A percentile compares a stretch with the other conserved stretches of the same genome.
Conservation (phyloP, 1,139 yeast species). For the Magnusiomyces suaveolens region DNA sequence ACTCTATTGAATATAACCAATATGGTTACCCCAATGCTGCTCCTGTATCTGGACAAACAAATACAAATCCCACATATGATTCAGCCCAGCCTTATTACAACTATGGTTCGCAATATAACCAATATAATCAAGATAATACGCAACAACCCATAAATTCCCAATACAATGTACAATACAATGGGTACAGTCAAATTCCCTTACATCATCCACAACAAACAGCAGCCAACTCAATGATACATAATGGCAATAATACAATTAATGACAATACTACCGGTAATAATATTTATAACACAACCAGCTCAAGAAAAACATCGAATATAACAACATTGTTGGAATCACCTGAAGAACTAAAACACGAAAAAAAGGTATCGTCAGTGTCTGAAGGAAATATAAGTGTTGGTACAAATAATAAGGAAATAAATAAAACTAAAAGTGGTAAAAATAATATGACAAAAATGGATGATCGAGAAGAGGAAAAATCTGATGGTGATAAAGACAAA, state of each 20-base stretch:
- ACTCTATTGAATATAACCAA: no score
- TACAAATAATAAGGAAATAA: no score
- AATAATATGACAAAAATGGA: not conserved
- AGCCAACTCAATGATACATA: no score
- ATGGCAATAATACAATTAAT: not conserved
- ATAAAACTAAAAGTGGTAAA: not conserved
- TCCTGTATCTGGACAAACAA: not conserved
- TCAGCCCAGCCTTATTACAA: not conserved
- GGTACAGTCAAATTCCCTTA: no score
- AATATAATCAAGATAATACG: not conserved
- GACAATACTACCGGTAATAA: not conserved
- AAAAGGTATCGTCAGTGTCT: not conserved
- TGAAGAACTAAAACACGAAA: not conserved
- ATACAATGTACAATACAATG: not conserved
- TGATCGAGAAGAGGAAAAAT: not conserved
- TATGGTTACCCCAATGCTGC: no score
- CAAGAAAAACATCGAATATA: not conserved
- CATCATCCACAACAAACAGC: no score
- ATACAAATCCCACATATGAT: no score
- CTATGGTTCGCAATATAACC: not conserved
- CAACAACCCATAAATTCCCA: not conserved
- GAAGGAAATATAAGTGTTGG: no score
- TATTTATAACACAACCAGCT: not conserved
- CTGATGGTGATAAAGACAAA: not conserved
- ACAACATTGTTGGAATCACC: not conserved